These are phyloP conservation scores for Anethum foeniculum DNA, from an alignment of 140 eudicot genomes.

Conservation along the genomic window DNA sequence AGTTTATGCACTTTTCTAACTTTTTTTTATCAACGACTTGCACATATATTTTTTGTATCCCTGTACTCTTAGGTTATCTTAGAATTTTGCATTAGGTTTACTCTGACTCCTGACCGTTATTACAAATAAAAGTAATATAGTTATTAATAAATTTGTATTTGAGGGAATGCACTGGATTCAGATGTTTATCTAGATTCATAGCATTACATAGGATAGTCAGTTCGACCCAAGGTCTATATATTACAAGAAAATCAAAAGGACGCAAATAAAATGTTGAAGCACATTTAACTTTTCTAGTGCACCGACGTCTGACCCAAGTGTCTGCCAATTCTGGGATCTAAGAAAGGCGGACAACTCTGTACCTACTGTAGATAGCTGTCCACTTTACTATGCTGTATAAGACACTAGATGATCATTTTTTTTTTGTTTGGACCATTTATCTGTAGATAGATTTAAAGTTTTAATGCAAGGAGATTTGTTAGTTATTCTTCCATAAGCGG, in stretches of 20 bases:
- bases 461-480: background rate
- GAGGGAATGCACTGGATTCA: background rate
- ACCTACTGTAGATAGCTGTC: background rate
- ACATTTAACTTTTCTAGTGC: background rate
- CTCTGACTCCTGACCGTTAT: background rate
- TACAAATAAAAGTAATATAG: background rate
- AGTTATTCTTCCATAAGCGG: background rate
- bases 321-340: background rate
- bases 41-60: background rate
- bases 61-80: background rate
- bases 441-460: background rate
- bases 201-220: background rate
- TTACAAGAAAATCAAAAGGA: background rate
- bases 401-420: background rate
- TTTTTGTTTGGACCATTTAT: background rate
- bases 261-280: background rate
- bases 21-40: background rate
- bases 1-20: no score
- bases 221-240: background rate
- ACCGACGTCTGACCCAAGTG: background rate
- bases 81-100: background rate
- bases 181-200: background rate
- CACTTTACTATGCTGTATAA: background rate
- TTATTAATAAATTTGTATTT: background rate
- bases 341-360: background rate